Percentiles rank a stretch among this genome's conserved stretches.
Evolutionary conservation across 257 asterid species (phyloP).

Genomic region (Handroanthus guayacan): DNA sequence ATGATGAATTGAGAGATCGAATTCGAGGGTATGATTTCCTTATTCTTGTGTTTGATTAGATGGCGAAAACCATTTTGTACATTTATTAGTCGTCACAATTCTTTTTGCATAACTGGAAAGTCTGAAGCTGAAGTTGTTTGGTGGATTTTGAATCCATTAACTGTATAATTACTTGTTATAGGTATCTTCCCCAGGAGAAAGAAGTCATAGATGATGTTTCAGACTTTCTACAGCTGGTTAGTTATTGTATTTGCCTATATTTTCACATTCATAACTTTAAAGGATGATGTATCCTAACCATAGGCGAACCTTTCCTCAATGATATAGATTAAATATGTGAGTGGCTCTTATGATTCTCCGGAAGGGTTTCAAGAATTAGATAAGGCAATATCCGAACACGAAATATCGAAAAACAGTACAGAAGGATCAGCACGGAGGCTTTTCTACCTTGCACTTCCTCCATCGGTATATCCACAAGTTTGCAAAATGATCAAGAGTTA

Average conservation of each 20-base stretch:
- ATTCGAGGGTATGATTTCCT: conserved; percentile 61
- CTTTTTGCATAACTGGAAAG: too few relatives aligned
- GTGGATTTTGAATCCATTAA: conserved; percentile 43
- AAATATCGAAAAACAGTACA: conserved; percentile 54
- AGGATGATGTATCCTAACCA: conserved; percentile 14
- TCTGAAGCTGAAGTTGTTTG: not conserved
- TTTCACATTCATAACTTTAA: conserved; percentile 16
- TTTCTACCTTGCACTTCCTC: conserved; percentile 87
- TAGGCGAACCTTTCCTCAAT: not conserved
- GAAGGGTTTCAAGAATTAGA: conserved; percentile 75
- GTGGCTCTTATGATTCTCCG: conserved; percentile 74
- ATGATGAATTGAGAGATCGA: conserved; percentile 67
- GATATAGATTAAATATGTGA: conserved; percentile 71
- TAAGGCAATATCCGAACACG: conserved; percentile 67
- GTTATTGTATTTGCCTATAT: conserved; percentile 29
- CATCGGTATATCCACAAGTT: conserved; percentile 83
- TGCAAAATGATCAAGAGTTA: conserved; percentile 71
- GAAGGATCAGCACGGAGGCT: conserved; percentile 76
- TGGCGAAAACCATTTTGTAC: not conserved
- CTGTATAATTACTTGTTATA: conserved; percentile 35
- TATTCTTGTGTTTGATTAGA: not conserved
- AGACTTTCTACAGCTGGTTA: conserved; percentile 71
- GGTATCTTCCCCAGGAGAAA: conserved; percentile 64
- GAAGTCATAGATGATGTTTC: conserved; percentile 50
- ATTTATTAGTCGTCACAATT: not conserved